These are phyloP conservation scores for Ajuga chamaepitys DNA, from an alignment of 257 asterid species.

Conservation along the genomic window DNA sequence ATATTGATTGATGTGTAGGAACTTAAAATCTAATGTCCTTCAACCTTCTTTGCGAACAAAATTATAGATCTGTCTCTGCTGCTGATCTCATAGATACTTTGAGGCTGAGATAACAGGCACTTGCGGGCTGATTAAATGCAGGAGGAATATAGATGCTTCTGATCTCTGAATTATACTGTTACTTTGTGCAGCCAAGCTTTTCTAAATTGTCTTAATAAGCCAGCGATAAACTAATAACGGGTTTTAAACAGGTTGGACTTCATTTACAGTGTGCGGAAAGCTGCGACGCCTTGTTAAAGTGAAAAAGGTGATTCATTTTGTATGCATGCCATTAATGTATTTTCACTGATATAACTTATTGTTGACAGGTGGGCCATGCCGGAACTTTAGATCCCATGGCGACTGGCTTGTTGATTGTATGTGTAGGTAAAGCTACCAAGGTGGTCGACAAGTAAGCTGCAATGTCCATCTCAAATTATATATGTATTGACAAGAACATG, in stretches of 20 bases:
- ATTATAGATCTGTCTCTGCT: too few species aligned
- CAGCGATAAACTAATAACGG: constrained; percentile 19
- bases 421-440: constrained; percentile 96
- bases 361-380: constrained; percentile 93
- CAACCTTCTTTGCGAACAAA: too few species aligned
- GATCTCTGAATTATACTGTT: background rate
- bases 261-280: constrained; percentile 97
- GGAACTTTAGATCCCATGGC: constrained; percentile 99
- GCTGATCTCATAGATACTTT: too few species aligned
- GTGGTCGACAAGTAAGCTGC: constrained; percentile 68
- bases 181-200: background rate
- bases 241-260: constrained; percentile 87
- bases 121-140: background rate
- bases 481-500: background rate
- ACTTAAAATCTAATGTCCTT: background rate
- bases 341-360: constrained; percentile 11
- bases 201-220: background rate
- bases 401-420: constrained; percentile 87
- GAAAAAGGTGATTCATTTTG: constrained; percentile 57
- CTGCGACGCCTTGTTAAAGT: constrained; percentile 82
- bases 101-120: too few species aligned
- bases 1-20: background rate
- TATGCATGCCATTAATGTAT: background rate
- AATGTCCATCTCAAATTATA: background rate
- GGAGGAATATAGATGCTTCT: background rate